phyloP scores from a whole-genome alignment of 2,329 filamentous ascomycete genomes.

The Diaporthe vaccinii region DNA sequence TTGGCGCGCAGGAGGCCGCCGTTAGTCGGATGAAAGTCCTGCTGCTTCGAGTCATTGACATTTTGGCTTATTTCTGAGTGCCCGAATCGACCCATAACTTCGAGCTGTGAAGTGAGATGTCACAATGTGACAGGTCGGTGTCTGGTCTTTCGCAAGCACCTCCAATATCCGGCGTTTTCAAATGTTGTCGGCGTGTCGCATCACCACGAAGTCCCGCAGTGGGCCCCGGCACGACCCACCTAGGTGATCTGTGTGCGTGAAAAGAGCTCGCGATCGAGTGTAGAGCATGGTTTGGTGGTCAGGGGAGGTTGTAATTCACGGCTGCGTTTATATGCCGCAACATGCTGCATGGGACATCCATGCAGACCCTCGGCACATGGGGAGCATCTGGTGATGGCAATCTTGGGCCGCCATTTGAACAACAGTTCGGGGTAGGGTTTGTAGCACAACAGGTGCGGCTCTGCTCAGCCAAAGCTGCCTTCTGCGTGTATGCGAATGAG shows the following conservation, averaged over 20 bases:
- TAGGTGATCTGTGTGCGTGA: constrained; percentile 2
- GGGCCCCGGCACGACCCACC: constrained; percentile 13
- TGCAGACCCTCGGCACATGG: constrained; percentile 24
- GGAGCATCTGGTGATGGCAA: neutral
- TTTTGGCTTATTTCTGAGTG: constrained; percentile 7
- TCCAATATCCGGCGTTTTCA: constrained; percentile 30
- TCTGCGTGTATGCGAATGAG: neutral
- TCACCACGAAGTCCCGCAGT: constrained; percentile 22
- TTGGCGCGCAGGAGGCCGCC: constrained; percentile 7
- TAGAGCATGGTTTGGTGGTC: neutral
- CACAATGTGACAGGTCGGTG: constrained; percentile 29
- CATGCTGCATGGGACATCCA: neutral
- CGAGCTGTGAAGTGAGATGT: constrained; percentile 26
- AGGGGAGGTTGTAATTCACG: neutral
- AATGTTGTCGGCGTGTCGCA: constrained; percentile 22
- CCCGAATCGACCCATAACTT: constrained; percentile 20
- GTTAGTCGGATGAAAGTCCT: neutral
- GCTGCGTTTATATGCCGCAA: neutral
- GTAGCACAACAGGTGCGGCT: constrained; percentile 35
- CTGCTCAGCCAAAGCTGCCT: constrained; percentile 4
- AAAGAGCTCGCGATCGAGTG: neutral
- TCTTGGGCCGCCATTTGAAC: neutral
- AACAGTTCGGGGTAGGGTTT: neutral
- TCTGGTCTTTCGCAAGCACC: constrained; percentile 24
- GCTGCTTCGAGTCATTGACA: constrained; percentile 29